Percentiles rank a stretch among this genome's conserved stretches.
phyloP scores from a whole-genome alignment of 1,284 basidiomycete species.

The Porodaedalea pini region DNA sequence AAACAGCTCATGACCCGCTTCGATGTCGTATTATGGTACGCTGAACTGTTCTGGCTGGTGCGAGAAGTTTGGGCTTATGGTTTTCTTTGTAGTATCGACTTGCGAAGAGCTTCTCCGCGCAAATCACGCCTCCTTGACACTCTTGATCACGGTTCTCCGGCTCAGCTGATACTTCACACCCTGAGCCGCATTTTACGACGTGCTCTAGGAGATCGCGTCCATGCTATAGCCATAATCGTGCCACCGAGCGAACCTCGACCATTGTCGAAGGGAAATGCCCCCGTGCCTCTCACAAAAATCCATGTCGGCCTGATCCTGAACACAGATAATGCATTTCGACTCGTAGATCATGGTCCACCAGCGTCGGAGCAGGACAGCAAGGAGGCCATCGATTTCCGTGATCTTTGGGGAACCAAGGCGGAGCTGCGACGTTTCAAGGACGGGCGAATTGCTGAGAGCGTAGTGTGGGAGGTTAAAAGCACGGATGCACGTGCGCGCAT shows the following conservation, averaged over 20 bases:
- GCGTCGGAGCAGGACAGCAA: conserved; percentile 57
- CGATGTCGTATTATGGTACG: conserved; percentile 60
- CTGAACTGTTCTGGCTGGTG: conserved; percentile 6
- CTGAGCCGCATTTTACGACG: conserved; percentile 55
- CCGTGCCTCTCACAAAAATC: conserved; percentile 42
- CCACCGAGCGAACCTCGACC: conserved; percentile 44
- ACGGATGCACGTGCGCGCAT: conserved; percentile 78
- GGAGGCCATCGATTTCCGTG: conserved; percentile 64
- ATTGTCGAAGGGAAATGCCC: conserved; percentile 44
- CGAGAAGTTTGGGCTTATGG: background rate
- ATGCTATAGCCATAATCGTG: conserved; percentile 57
- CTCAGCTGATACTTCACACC: conserved; percentile 52
- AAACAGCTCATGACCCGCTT: conserved; percentile 58
- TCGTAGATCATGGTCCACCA: conserved; percentile 87
- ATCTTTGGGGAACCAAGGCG: conserved; percentile 89
- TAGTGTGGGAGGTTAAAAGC: conserved; percentile 84
- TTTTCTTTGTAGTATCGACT: conserved; percentile 50
- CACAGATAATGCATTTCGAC: conserved; percentile 66
- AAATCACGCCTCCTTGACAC: conserved; percentile 42
- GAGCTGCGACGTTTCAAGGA: conserved; percentile 98
- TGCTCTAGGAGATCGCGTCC: conserved; percentile 69
- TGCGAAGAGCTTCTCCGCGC: conserved; percentile 48
- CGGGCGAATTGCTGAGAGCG: conserved; percentile 87
- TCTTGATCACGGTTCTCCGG: conserved; percentile 59
- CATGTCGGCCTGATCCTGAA: conserved; percentile 77